A percentile compares a stretch with the other conserved stretches of the same genome.
phyloP scores from a whole-genome alignment of 2,329 filamentous ascomycete genomes.

The Alternaria ventricosa region DNA sequence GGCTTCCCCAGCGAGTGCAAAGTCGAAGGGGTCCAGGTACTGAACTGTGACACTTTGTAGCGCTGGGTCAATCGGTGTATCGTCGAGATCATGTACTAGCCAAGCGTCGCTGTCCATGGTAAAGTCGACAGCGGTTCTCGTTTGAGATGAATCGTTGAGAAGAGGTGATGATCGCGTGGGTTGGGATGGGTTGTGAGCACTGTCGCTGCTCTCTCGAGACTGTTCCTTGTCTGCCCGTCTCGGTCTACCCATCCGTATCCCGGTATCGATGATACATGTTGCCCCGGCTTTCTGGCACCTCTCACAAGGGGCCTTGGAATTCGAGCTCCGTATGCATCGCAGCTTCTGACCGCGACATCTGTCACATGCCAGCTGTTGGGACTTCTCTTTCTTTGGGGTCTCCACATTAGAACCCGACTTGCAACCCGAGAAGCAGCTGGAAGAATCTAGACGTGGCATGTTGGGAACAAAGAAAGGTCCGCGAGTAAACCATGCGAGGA shows the following conservation, averaged over 20 bases:
- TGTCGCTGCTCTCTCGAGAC: not conserved
- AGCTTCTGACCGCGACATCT: not conserved
- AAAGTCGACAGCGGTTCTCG: not conserved
- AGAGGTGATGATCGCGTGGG: not conserved
- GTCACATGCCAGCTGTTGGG: not conserved
- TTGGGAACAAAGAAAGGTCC: not conserved
- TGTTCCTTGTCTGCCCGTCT: not conserved
- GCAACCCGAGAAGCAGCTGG: not conserved
- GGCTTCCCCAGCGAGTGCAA: not conserved
- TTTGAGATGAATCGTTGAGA: not conserved
- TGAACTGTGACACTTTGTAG: not conserved
- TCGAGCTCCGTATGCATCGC: not conserved
- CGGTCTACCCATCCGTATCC: not conserved
- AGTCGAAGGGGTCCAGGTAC: not conserved
- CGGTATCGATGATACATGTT: not conserved
- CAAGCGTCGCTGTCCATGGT: not conserved
- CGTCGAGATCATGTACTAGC: not conserved
- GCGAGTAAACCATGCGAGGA: not conserved
- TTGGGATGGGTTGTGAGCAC: not conserved
- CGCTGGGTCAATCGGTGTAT: not conserved
- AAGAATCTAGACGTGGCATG: not conserved
- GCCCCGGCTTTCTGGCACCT: not conserved
- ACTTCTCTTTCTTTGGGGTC: not conserved
- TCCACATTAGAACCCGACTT: not conserved
- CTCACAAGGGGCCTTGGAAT: not conserved